These are phyloP conservation scores for Collariella sp. DNA, from an alignment of 495 filamentous ascomycete species.

Conservation along the genomic window DNA sequence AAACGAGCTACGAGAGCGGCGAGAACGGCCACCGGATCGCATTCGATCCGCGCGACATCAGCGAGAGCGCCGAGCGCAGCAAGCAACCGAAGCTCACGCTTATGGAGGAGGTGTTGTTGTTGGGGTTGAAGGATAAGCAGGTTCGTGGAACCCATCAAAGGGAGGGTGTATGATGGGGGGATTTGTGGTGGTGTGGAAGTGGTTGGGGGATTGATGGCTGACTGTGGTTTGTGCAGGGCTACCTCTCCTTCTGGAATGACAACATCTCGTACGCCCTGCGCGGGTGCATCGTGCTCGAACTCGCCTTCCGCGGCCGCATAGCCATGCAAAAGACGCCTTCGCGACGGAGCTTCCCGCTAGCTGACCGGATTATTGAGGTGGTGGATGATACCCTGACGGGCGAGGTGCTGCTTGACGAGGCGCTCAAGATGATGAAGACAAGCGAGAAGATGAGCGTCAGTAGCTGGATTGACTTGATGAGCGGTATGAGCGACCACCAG, in stretches of 20 bases:
- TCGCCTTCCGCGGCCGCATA: constrained; percentile 90
- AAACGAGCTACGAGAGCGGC: constrained; percentile 83
- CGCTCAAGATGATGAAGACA: constrained; percentile 99
- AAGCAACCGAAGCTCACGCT: constrained; percentile 97
- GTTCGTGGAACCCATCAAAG: constrained; percentile 37
- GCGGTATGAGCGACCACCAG: constrained; percentile 51
- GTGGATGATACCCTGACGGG: constrained; percentile 95
- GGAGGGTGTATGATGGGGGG: not conserved
- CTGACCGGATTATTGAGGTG: constrained; percentile 91
- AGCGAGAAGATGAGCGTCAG: constrained; percentile 99
- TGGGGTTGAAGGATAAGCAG: constrained; percentile 98
- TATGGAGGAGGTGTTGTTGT: constrained; percentile 94
- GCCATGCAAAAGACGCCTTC: constrained; percentile 98
- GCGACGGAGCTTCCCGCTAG: constrained; percentile 80
- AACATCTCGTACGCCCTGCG: constrained; percentile 97
- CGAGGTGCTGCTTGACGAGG: constrained; percentile 95
- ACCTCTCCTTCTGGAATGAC: constrained; percentile 99
- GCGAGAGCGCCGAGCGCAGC: constrained; percentile 89
- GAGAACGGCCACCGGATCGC: constrained; percentile 99
- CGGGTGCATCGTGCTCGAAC: constrained; percentile 95
- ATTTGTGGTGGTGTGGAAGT: no score
- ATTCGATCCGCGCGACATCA: constrained; percentile 94
- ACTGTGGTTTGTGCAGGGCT: constrained; percentile 52
- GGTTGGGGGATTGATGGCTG: constrained; percentile 1
- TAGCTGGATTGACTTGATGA: constrained; percentile 97